A percentile compares a stretch with the other conserved stretches of the same genome.
These are phyloP conservation scores for Solanum acaule DNA, from an alignment of 257 asterid species.

Conservation along the genomic window DNA sequence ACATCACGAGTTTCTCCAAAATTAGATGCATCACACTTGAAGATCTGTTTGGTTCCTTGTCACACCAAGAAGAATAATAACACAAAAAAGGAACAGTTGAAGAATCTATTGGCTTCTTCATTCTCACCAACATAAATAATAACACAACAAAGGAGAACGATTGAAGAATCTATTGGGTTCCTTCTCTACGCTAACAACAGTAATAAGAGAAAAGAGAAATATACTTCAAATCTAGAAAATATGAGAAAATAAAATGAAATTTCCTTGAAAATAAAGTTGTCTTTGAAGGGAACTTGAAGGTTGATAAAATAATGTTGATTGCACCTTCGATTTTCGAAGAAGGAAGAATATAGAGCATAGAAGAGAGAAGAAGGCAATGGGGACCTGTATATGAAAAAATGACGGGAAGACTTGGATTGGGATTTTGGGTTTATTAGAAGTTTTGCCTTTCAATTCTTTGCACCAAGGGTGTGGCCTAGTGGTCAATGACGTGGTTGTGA, in stretches of 20 bases:
- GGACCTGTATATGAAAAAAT: too few relatives aligned
- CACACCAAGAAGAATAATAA: too few relatives aligned
- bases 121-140: too few relatives aligned
- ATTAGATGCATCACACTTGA: too few relatives aligned
- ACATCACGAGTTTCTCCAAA: too few relatives aligned
- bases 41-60: too few relatives aligned
- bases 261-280: neutral
- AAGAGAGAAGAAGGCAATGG: too few relatives aligned
- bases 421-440: neutral
- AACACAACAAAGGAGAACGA: too few relatives aligned
- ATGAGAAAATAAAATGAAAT: neutral
- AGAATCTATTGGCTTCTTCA: too few relatives aligned
- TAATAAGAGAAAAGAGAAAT: neutral
- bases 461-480: too few relatives aligned
- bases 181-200: neutral
- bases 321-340: neutral
- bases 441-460: neutral
- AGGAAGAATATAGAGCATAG: neutral
- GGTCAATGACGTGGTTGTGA: too few relatives aligned
- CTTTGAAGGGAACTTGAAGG: neutral
- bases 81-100: too few relatives aligned
- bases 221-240: neutral
- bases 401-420: neutral
- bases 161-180: neutral
- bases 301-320: neutral